A percentile compares a stretch with the other conserved stretches of the same genome.
Conservation (phyloP, 202 grass and related monocot genomes). For the Schoenoplectus tabernaemontani region DNA sequence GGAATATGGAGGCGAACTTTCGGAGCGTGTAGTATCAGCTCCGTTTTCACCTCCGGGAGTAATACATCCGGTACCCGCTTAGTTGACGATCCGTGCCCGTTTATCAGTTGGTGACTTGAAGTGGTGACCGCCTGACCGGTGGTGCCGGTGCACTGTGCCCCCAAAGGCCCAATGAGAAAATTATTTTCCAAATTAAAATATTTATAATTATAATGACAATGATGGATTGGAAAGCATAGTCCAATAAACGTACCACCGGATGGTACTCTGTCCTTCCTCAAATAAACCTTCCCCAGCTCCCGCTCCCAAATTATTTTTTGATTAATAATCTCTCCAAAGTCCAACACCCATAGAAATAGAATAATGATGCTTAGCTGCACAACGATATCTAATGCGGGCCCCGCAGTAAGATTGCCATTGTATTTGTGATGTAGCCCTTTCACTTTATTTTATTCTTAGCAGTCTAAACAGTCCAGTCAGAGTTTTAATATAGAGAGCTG, state of each 20-base stretch:
- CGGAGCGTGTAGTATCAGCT: no score
- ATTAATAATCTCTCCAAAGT: no score
- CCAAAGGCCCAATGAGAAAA: background rate
- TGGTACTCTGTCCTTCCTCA: background rate
- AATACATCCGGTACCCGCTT: background rate
- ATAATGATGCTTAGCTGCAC: no score
- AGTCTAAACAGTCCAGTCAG: no score
- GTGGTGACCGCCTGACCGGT: no score
- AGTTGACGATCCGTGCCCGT: background rate
- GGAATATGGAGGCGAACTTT: no score
- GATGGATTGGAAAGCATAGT: background rate
- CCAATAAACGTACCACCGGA: conserved; percentile 6
- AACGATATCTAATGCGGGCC: background rate
- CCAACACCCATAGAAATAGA: no score
- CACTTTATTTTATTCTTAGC: no score
- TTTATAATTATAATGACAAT: background rate
- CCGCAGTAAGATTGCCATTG: no score
- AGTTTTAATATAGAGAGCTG: no score
- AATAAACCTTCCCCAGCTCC: background rate
- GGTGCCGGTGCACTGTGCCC: background rate
- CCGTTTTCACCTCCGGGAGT: no score
- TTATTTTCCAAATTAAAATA: background rate
- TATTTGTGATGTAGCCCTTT: no score
- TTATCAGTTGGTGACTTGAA: background rate
- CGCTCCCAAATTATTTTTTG: background rate